Evolutionary conservation across 371 early-diverging fungal species (phyloP).

Genomic region (Dinochytrium kinnereticum): DNA sequence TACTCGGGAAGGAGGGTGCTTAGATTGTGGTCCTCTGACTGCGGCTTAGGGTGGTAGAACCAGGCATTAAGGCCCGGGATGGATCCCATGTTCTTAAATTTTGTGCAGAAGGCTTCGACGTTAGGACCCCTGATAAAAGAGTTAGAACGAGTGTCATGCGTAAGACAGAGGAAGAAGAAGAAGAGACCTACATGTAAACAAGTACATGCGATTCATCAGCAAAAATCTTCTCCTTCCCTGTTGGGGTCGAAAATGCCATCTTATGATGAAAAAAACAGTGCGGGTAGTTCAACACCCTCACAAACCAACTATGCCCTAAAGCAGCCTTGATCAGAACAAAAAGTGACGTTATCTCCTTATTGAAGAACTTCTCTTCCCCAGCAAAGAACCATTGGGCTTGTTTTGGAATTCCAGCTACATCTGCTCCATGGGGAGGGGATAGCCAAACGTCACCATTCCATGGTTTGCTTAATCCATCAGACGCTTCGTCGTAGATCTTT

Average conservation of each 20-base stretch:
- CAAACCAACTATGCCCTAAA: constrained; percentile 35
- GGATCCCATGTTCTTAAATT: constrained; percentile 36
- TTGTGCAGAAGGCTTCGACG: constrained; percentile 32
- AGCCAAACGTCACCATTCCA: constrained; percentile 50
- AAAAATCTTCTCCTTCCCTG: constrained; percentile 40
- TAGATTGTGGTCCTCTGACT: neutral
- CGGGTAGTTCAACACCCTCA: constrained; percentile 37
- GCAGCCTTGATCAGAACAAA: constrained; percentile 38
- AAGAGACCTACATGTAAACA: constrained; percentile 42
- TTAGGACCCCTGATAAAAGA: constrained; percentile 39
- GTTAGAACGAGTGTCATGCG: no score
- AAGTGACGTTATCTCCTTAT: constrained; percentile 30
- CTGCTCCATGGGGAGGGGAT: constrained; percentile 38
- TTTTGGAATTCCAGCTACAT: constrained; percentile 19
- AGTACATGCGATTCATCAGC: constrained; percentile 37
- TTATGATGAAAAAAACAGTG: constrained; percentile 41
- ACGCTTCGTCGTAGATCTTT: constrained; percentile 31
- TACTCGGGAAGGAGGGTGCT: neutral
- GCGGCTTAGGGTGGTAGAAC: constrained; percentile 19
- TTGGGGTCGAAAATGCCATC: constrained; percentile 40
- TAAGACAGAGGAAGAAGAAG: neutral
- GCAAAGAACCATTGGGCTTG: constrained; percentile 36
- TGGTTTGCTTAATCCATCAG: constrained; percentile 36
- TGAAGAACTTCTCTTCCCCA: constrained; percentile 31
- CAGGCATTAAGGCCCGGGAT: constrained; percentile 50